Conservation (phyloP, 2,329 filamentous ascomycete genomes). For the Clonostachys solani region DNA sequence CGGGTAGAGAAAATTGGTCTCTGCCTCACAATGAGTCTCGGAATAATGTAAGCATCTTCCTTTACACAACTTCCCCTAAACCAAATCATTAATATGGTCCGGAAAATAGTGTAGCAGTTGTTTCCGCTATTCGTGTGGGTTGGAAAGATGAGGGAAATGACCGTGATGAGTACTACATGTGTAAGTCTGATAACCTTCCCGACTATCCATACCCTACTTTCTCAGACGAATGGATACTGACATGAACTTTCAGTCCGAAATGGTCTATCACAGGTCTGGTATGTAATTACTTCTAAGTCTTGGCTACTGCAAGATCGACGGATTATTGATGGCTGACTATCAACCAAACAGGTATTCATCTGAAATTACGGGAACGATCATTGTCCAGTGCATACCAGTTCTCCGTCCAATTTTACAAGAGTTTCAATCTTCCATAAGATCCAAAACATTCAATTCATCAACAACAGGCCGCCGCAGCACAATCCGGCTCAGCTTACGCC, state of each 20-base stretch:
- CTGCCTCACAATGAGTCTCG: conserved; percentile 44
- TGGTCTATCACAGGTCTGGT: not conserved
- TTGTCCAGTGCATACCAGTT: conserved; percentile 49
- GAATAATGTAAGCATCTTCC: conserved; percentile 29
- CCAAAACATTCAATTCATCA: too few relatives aligned
- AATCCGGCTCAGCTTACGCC: too few relatives aligned
- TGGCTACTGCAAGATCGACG: not conserved
- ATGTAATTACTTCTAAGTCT: not conserved
- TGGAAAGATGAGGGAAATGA: conserved; percentile 44
- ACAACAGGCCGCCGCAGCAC: too few relatives aligned
- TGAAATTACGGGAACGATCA: conserved; percentile 48
- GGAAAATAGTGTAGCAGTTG: conserved; percentile 32
- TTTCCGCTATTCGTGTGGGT: conserved; percentile 38
- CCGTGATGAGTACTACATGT: conserved; percentile 41
- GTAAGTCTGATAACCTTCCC: conserved; percentile 12
- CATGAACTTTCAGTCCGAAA: not conserved
- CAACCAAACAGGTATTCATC: conserved; percentile 31
- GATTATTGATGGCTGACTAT: not conserved
- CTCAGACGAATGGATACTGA: not conserved
- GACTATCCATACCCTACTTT: not conserved
- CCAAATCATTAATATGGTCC: too few relatives aligned
- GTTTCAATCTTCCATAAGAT: too few relatives aligned
- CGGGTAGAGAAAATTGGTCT: conserved; percentile 43
- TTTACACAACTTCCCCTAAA: too few relatives aligned
- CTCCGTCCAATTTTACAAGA: conserved; percentile 35